Evolutionary conservation across 1,284 basidiomycete species (phyloP), one percentile per base, ranked within the genome.

Genomic region (Butyriboletus appendiculatus): DNA sequence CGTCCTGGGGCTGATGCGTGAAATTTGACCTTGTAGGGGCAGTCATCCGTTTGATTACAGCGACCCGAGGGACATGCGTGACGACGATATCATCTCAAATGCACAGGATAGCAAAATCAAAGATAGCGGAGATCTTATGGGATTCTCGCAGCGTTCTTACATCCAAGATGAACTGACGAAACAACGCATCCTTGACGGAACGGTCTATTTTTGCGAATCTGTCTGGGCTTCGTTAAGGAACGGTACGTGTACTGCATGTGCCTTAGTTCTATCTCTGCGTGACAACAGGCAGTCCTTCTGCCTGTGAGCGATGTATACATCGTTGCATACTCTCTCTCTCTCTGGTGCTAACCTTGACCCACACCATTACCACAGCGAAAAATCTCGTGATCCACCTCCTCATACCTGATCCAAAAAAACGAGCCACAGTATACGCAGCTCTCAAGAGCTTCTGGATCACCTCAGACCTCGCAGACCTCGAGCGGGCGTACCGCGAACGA

Each of bases 41-140:
- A 76, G 75, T 42, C 87, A 91, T 69, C 88, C 88, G 0, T 91
- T 90, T 62, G 89, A 91, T 64, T 81, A 81, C 59, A 77, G 75
- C 33, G 67, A 64, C 50, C 68, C 75, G 7, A 75, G 24, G 30
- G 63, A 69, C 34, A 48, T 56, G 18, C 41, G 70, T 38, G 49
- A 55, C 43, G 48, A 61, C 39, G 46, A 58, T 35, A 47, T 28
- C 7, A n/a, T 34, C 28, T 30, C 42, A 18, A 47, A 46, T 30
- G 26, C 15, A 37, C 60, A 52, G 34, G 55, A 56, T 11, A 43
- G 48, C 50, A 51, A 47, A 48, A 55, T 49, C 35, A 55, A 64
- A 38, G 61, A 66, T 26, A 57, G 57, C 10, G 58, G 60, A 37
- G 65, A 69, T 45, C 71, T 77, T 50, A 63, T 68, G 44, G 66